A percentile compares a stretch with the other conserved stretches of the same genome.
phyloP scores from a whole-genome alignment of 2,329 filamentous ascomycete species.

The Incumbomyces delicatus region DNA sequence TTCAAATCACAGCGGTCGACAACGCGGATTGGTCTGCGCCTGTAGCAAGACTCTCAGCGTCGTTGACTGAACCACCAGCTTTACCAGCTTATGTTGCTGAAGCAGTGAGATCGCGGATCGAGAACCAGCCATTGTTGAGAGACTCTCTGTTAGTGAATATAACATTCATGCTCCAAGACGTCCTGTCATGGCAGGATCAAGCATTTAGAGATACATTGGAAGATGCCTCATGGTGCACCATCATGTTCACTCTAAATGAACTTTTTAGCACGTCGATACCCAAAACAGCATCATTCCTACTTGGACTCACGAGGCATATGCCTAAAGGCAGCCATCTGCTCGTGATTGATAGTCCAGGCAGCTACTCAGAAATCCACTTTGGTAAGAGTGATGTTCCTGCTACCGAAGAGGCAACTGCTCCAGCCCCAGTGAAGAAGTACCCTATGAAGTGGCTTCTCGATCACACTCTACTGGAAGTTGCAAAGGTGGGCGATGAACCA shows the following conservation, averaged over 20 bases:
- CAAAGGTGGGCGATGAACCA: conserved; percentile 22
- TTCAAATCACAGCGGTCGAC: conserved; percentile 61
- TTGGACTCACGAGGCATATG: conserved; percentile 53
- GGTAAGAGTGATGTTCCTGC: conserved; percentile 34
- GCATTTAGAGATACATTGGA: neutral
- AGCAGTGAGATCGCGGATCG: conserved; percentile 9
- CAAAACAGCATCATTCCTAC: conserved; percentile 66
- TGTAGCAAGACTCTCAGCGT: conserved; percentile 46
- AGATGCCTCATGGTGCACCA: conserved; percentile 53
- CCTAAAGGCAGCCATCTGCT: conserved; percentile 58
- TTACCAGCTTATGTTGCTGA: conserved; percentile 17
- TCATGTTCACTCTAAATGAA: conserved; percentile 94
- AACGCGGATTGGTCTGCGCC: conserved; percentile 67
- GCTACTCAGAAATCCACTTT: conserved; percentile 73
- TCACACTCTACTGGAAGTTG: conserved; percentile 56
- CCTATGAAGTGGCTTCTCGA: conserved; percentile 92
- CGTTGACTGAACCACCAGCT: conserved; percentile 34
- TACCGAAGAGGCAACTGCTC: conserved; percentile 1
- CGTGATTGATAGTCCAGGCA: conserved; percentile 86
- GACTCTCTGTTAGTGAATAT: conserved; percentile 23
- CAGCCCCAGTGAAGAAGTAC: conserved; percentile 53
- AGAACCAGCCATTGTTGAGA: conserved; percentile 14
- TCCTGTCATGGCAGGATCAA: conserved; percentile 29
- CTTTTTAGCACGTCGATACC: conserved; percentile 70
- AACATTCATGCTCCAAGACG: conserved; percentile 41